Evolutionary conservation across 2,329 filamentous ascomycete species (phyloP).

Genomic region (Neopestalotiopsis sp.): DNA sequence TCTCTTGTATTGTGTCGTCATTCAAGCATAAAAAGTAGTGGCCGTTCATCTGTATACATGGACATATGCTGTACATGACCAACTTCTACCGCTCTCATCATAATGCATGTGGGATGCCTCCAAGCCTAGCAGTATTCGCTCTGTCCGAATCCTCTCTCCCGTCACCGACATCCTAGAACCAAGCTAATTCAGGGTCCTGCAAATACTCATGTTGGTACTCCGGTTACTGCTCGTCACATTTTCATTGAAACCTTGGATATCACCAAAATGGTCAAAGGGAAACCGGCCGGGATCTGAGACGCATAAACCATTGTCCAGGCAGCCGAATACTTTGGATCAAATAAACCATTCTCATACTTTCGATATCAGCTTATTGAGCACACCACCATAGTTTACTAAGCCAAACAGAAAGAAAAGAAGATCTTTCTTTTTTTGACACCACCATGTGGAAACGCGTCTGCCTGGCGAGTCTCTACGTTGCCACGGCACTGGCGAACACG

Average conservation of each 20-base stretch:
- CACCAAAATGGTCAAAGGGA: not conserved
- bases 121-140: not conserved
- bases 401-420: not conserved
- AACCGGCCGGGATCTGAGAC: not conserved
- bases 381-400: not conserved
- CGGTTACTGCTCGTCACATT: not conserved
- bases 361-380: not conserved
- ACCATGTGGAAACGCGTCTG: constrained; percentile 9
- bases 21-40: no score
- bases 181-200: constrained; percentile 11
- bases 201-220: not conserved
- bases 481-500: constrained; percentile 68
- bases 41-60: no score
- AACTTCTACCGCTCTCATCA: not conserved
- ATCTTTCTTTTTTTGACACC: not conserved
- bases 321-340: not conserved
- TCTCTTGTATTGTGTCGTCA: not conserved
- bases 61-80: no score
- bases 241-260: constrained; percentile 1
- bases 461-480: constrained; percentile 3
- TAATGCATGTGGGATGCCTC: not conserved
- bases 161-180: constrained; percentile 6
- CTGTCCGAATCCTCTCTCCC: constrained; percentile 5
- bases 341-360: not conserved
- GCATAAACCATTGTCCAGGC: not conserved